phyloP scores from a whole-genome alignment of 257 asterid species.

The Ilex aquifolium region DNA sequence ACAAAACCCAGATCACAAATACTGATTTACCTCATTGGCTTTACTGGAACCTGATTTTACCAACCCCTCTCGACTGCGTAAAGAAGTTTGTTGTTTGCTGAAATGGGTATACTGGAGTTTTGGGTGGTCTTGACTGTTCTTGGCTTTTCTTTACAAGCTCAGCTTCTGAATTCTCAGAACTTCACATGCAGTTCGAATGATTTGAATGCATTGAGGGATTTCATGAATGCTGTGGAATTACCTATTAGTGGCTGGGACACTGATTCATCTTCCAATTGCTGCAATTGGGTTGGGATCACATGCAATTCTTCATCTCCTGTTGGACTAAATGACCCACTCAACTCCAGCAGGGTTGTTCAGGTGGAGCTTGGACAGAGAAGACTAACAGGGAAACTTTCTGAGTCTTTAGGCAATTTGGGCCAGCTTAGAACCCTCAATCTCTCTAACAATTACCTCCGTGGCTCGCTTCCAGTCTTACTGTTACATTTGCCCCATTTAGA shows the following conservation, averaged over 20 bases:
- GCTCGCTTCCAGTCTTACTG: slow-evolving; percentile 48
- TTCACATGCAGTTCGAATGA: slow-evolving; percentile 48
- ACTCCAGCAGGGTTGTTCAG: slow-evolving; percentile 40
- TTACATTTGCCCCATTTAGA: slow-evolving; percentile 47
- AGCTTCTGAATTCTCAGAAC: slow-evolving; percentile 32
- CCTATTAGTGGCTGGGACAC: slow-evolving; percentile 43
- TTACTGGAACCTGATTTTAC: no score
- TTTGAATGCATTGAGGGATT: slow-evolving; percentile 38
- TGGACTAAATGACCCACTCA: slow-evolving; percentile 17
- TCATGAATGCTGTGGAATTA: slow-evolving; percentile 32
- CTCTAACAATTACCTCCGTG: slow-evolving; percentile 47
- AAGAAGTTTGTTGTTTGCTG: no score
- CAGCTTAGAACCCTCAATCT: slow-evolving; percentile 63
- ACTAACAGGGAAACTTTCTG: slow-evolving; percentile 43
- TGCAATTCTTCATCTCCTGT: slow-evolving; percentile 38
- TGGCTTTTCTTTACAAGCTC: slow-evolving; percentile 24
- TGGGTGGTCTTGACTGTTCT: slow-evolving; percentile 24
- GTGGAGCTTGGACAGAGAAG: slow-evolving; percentile 46
- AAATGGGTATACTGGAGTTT: no score
- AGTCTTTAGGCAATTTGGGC: slow-evolving; percentile 48
- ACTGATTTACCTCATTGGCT: no score
- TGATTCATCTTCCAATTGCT: slow-evolving; percentile 46
- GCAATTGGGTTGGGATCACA: slow-evolving; percentile 55
- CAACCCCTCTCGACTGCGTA: no score
- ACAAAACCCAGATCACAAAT: no score